Evolutionary conservation across 768 basidiomycete species (phyloP).

Genomic region (Suillus lakei): DNA sequence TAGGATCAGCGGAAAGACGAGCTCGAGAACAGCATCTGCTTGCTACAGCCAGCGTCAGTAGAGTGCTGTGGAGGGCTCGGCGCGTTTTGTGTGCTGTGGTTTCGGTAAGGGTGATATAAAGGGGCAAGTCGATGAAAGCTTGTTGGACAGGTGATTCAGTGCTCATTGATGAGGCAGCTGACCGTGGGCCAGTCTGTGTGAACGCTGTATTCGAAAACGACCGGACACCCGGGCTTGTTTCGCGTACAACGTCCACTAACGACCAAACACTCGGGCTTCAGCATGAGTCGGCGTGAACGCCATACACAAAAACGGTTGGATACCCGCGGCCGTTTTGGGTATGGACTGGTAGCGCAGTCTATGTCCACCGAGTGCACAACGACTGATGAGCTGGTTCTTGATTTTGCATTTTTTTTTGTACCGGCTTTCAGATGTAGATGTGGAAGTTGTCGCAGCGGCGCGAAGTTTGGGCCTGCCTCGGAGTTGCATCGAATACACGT

Average conservation of each 20-base stretch:
- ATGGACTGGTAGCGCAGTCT: constrained; percentile 11
- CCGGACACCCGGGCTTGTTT: constrained; percentile 22
- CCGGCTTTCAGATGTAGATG: constrained; percentile 2
- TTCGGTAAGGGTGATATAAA: background rate
- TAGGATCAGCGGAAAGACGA: too few relatives aligned
- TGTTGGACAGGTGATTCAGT: constrained; percentile 20
- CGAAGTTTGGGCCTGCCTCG: background rate
- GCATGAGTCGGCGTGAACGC: too few relatives aligned
- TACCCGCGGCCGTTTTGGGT: background rate
- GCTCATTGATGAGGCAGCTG: constrained; percentile 28
- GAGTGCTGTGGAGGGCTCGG: background rate
- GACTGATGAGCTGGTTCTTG: background rate
- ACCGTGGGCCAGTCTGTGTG: constrained; percentile 29
- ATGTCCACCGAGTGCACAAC: constrained; percentile 2
- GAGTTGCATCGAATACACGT: background rate
- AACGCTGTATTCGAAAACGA: constrained; percentile 28
- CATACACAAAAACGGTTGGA: too few relatives aligned
- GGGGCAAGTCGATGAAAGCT: background rate
- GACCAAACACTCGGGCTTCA: too few relatives aligned
- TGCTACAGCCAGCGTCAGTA: too few relatives aligned
- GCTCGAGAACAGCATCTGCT: too few relatives aligned
- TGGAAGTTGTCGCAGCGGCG: background rate
- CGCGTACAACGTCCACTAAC: too few relatives aligned
- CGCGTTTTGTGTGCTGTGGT: background rate
- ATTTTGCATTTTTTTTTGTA: background rate